Base-by-base conservation (phyloP, 257 asterid species). In the Plantago elongata region DNA sequence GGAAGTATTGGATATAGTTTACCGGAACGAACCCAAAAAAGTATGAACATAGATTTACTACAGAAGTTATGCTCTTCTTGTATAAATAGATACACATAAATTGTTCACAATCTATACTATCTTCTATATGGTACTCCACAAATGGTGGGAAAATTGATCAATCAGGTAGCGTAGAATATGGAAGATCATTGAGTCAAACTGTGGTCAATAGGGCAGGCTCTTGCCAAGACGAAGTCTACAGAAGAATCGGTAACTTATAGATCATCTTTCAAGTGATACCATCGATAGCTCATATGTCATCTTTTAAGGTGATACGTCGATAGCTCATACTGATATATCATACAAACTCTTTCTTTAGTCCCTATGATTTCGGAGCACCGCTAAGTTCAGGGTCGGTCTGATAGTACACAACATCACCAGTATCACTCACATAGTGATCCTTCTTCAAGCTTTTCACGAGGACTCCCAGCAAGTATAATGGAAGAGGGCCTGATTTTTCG, bases 391-490 rank as follows among this genome's bases (percentile, higher is more conserved):
- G 81, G 54, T 86, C 93, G 1, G 87, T 72, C 62, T 85, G 85
- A 52, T 86, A 89, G 65, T 79, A 89, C 16, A 89, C 80, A 27
- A 89, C 69, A 22, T 83, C 87, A 16, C 88, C 96, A 5, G 80
- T 62, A 66, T 89, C 95, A 17, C 83, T 89, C 45, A 89, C 96
- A 54, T 64, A 89, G 58, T 86, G 95, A 74, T 89, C 97, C 75
- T 68, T 74, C 55, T 57, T 79, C 84, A 89, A 69, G 86, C 97
- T 86, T 65, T 61, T 73, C 4, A 69, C 5, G 45, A 89, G 88
- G 37, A 77, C 81, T 63, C 90, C 87, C 67, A 89, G 7, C 70
- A 89, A 75, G 72, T 85, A 62, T 42, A 83, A 61, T 9, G 98
- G 96, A 50, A 88, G 66, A 14, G 94, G 95, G 45, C 84, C 81